A percentile compares a stretch with the other conserved stretches of the same genome.
phyloP scores from a whole-genome alignment of 371 early-diverging fungal genomes.

The Mucor saturninus region DNA sequence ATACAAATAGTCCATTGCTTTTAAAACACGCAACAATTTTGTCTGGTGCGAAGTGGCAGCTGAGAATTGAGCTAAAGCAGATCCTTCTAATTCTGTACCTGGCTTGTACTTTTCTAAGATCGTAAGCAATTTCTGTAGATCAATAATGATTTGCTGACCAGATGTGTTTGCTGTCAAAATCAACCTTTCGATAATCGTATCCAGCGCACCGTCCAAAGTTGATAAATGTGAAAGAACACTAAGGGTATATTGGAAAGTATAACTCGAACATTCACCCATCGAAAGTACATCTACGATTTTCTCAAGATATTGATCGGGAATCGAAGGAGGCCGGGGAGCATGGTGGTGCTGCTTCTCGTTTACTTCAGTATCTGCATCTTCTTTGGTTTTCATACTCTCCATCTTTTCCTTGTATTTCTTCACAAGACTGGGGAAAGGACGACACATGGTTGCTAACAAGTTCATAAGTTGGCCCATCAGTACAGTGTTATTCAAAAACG shows the following conservation, averaged over 20 bases:
- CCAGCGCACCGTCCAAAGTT: conserved; percentile 69
- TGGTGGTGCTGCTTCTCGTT: conserved; percentile 16
- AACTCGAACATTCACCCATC: conserved; percentile 88
- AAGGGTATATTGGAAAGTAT: conserved; percentile 92
- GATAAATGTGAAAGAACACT: conserved; percentile 87
- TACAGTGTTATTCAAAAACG: conserved; percentile 66
- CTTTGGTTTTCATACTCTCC: conserved; percentile 33
- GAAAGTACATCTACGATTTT: conserved; percentile 87
- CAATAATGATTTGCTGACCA: conserved; percentile 68
- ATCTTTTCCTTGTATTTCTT: conserved; percentile 34
- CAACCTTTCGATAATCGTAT: conserved; percentile 78
- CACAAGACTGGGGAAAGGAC: conserved; percentile 55
- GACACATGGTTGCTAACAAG: conserved; percentile 68
- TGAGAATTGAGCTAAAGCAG: conserved; percentile 75
- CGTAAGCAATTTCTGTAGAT: conserved; percentile 67
- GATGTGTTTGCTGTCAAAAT: conserved; percentile 70
- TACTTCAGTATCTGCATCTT: conserved; percentile 30
- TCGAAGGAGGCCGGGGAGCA: conserved; percentile 64
- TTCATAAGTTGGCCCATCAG: conserved; percentile 87
- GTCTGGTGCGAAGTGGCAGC: conserved; percentile 88
- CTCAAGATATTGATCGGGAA: conserved; percentile 73
- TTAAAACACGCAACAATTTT: conserved; percentile 89
- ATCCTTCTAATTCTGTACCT: conserved; percentile 67
- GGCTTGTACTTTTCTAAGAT: conserved; percentile 59
- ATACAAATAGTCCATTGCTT: conserved; percentile 88